These are phyloP conservation scores for Antitrichia curtipendula DNA, from an alignment of 225 moss, liverwort and hornwort species.

Conservation along the genomic window DNA sequence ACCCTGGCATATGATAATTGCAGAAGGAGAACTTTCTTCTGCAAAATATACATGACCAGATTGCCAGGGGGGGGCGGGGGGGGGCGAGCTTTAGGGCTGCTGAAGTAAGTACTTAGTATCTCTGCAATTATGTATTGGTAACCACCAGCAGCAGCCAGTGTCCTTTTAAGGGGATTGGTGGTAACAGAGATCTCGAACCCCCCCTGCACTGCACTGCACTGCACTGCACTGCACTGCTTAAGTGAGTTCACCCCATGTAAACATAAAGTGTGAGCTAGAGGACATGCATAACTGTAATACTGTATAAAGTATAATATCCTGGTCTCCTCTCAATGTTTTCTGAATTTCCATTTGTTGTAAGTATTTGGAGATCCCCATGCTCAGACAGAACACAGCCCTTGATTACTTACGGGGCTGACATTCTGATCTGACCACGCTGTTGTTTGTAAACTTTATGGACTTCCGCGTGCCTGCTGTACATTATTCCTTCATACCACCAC, in stretches of 20 bases:
- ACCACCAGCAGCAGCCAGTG: background rate
- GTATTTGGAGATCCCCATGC: background rate
- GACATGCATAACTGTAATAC: constrained; percentile 3
- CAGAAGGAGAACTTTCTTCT: background rate
- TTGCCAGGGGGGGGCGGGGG: background rate
- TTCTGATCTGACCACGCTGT: constrained; percentile 6
- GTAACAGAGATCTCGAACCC: background rate
- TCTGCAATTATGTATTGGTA: background rate
- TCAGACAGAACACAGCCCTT: background rate
- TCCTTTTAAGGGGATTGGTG: background rate
- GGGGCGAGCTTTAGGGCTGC: background rate
- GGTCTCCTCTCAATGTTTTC: background rate
- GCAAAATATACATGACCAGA: background rate
- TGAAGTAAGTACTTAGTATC: background rate
- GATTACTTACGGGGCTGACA: background rate
- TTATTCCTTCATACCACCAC: background rate
- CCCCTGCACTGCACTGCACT: background rate
- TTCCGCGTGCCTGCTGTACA: background rate
- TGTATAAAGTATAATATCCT: background rate
- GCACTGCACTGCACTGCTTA: background rate
- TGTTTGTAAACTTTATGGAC: background rate
- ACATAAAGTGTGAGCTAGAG: background rate
- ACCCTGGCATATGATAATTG: background rate
- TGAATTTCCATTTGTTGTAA: background rate
- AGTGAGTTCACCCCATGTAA: background rate